Evolutionary conservation across 192 early-diverging fungal species (phyloP), one percentile per base, ranked within the genome.

Genomic region (Linnemannia exigua): DNA sequence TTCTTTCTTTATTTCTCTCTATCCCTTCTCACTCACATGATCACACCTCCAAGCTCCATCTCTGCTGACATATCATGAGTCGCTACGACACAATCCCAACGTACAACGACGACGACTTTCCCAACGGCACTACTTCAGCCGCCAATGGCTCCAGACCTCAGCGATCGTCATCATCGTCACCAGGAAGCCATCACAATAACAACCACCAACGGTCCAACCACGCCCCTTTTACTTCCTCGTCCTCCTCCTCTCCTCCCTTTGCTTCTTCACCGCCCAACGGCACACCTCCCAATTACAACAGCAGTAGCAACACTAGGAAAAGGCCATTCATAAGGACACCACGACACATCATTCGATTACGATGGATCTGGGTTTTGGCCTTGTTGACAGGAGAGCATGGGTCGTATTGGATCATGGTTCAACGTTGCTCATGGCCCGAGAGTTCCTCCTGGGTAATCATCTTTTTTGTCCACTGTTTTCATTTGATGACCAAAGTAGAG

Each of bases 371-470:
- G 79, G 12, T 66, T 15, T 5, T 80, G 61, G 70, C 48, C 19
- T 38, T 80, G 17, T 28, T 68, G 2, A n/a, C 63, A 51, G 76
- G 81, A 15, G 81, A 84, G 22, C 37, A 74, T 58, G 76, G 75
- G 0, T 28, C 47, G 14, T 78, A 63, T 66, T 78, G 81, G 76
- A 67, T 36, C 8, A 70, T 84, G 81, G 38, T 84, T 15, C 70
- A 46, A 3, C 76, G 76, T 0, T 84, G 75, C 52, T 52, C 63
- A 17, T 84, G 81, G 76, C 75, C 84, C 16, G 78, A 86, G 41
- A 86, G 68, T 36, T 74, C 46, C 9, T 61, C 54, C 5, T 85
- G 83, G 83, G 83, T 85, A 70, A 76, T 31, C 14, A 63, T 61
- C 58, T 31, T 41, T 46, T 17, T 72, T 44, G 41, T 44, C 3